Conservation (phyloP, 23 red algal genomes). For the Gracilariopsis chorda region DNA sequence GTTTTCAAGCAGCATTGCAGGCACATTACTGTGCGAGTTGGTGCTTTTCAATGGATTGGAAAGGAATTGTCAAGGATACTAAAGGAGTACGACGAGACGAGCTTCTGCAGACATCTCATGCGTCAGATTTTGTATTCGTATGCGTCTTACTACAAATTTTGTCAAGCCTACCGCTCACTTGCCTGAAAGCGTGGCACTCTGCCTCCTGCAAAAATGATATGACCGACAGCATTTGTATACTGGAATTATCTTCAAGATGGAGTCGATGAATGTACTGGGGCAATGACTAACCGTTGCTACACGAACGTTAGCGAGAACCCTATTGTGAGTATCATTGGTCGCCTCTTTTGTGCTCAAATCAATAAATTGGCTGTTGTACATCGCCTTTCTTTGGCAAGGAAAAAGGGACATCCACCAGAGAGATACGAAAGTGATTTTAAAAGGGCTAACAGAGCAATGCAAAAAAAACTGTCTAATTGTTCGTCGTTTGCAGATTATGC, state of each 20-base stretch:
- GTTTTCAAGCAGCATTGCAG: too few relatives aligned
- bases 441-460: too few relatives aligned
- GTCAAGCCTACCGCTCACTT: neutral
- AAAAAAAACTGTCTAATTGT: too few relatives aligned
- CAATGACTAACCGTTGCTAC: neutral
- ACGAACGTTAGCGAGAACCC: constrained; percentile 3
- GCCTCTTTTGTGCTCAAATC: neutral
- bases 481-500: too few relatives aligned
- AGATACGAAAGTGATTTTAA: too few relatives aligned
- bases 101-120: neutral
- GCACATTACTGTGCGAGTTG: neutral
- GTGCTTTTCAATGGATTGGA: constrained; percentile 16
- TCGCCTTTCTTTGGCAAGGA: neutral
- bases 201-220: constrained; percentile 29
- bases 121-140: constrained; percentile 7
- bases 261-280: constrained; percentile 1
- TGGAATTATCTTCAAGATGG: constrained; percentile 4
- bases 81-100: neutral
- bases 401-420: neutral
- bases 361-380: neutral
- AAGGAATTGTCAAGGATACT: neutral
- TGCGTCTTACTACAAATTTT: constrained; percentile 21
- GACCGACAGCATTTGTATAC: neutral
- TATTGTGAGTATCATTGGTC: neutral
- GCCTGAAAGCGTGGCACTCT: neutral